Base-by-base conservation (phyloP, 345 rosid species). In the Eutrema heterophyllum region DNA sequence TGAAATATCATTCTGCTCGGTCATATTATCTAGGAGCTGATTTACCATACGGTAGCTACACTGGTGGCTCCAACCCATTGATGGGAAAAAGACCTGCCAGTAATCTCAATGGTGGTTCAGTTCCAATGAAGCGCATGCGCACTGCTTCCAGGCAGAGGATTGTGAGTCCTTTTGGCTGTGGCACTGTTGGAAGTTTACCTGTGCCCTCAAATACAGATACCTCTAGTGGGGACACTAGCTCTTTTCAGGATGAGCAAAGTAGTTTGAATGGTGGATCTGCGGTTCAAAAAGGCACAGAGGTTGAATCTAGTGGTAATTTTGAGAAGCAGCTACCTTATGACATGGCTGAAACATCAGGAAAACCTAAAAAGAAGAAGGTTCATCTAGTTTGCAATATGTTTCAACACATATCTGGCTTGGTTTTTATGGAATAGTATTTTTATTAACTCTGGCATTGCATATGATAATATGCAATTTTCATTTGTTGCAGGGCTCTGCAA, bases 151-250 rank as follows among this genome's bases (percentile, higher is more conserved):
- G 98, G 84, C 96, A 86, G 78, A 85, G 94, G 83, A 80, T 86
- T 74, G 58, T 71, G 54, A 84, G 87, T 82, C 87, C 93, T 64
- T 88, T 87, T 68, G 73, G 80, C 80, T 26, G 59, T 48, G 77
- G 14, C n/a, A 65, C 65, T 45, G 50, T 77, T 75, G 89, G 82
- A 67, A 79, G 41, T 59, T 51, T 84, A 54, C 88, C 53, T 63
- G 78, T 80, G 65, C 84, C 86, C n/a, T 64, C 75, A 2, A 89
- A 84, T 80, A 84, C 93, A 21, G 98, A 87, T 80, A 92, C 89
- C 44, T 92, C 99, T 68, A 95, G 98, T 81, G 98, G 97, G 63
- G 99, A 95, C 68, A 89, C 99, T 60, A 87, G 75, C 84, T 95
- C 97, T 72, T 88, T 87, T 80, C 99, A 86, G 86, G 98, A 95